Conservation (phyloP, 352 stramenopile species). For the Thraustochytrium striatum region DNA sequence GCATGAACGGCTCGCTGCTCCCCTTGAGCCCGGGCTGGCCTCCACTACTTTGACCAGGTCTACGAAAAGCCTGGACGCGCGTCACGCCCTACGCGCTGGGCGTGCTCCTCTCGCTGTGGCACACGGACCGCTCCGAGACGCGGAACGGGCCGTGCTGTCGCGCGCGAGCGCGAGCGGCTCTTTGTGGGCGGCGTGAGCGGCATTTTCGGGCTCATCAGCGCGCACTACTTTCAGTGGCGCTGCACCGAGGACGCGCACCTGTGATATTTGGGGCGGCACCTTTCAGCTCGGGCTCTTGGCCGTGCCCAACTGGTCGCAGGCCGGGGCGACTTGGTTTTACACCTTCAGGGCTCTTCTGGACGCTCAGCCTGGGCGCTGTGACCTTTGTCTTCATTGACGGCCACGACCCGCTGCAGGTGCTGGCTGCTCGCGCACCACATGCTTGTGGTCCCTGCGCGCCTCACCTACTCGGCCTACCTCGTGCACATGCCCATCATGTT, state of each 20-base stretch:
- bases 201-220: background rate
- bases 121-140: background rate
- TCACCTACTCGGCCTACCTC: slow-evolving; percentile 57
- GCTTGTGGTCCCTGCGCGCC: slow-evolving; percentile 48
- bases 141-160: background rate
- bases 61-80: too few species aligned
- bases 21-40: too few species aligned
- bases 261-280: slow-evolving; percentile 27
- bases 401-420: slow-evolving; percentile 48
- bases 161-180: background rate
- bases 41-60: background rate
- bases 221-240: background rate
- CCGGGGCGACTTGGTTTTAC: background rate
- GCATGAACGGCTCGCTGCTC: background rate
- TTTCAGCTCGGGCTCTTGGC: slow-evolving; percentile 41
- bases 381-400: slow-evolving; percentile 43
- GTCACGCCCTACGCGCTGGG: too few species aligned
- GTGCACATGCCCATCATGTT: slow-evolving; percentile 52
- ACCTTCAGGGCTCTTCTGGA: slow-evolving; percentile 4
- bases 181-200: background rate
- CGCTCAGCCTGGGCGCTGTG: slow-evolving; percentile 27
- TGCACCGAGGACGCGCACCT: slow-evolving; percentile 39
- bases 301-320: background rate
- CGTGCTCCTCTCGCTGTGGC: background rate
- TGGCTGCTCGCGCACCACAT: slow-evolving; percentile 48